Conservation (phyloP, 768 basidiomycete genomes). For the Calocera cornea region DNA sequence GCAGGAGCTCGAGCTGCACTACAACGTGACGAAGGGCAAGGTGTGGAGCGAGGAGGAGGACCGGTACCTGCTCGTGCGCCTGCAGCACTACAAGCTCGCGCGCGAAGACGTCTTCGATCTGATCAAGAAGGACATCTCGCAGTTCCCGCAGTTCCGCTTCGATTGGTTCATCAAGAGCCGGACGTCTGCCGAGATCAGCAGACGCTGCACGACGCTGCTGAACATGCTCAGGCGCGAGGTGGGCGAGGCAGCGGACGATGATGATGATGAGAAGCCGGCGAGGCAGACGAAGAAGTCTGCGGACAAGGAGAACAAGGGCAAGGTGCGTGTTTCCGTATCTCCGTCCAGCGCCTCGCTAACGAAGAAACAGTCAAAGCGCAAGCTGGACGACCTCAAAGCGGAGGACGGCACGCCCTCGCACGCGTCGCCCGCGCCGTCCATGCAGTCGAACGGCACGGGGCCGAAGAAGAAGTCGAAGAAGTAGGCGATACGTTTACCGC, state of each 20-base stretch:
- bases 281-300: conserved; percentile 5
- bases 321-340: conserved; percentile 8
- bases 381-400: conserved; percentile 3
- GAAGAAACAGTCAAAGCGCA: neutral
- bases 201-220: conserved; percentile 76
- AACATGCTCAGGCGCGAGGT: conserved; percentile 84
- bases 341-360: too few relatives aligned
- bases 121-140: conserved; percentile 91
- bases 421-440: neutral
- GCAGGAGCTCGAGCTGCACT: conserved; percentile 93
- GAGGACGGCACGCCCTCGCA: neutral
- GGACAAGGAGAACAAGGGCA: conserved; percentile 8
- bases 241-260: conserved; percentile 34
- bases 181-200: conserved; percentile 73
- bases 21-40: conserved; percentile 92
- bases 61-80: conserved; percentile 77
- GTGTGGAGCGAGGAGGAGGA: conserved; percentile 96
- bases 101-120: conserved; percentile 81
- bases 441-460: neutral
- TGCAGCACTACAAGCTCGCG: conserved; percentile 83
- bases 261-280: conserved; percentile 43
- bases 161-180: conserved; percentile 98
- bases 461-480: conserved; percentile 3
- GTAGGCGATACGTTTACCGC: neutral
- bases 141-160: conserved; percentile 93